Evolutionary conservation across 169 alveolate genomes (phyloP), one percentile per base, ranked within the genome.

Genomic region (Eimeria praecox): DNA sequence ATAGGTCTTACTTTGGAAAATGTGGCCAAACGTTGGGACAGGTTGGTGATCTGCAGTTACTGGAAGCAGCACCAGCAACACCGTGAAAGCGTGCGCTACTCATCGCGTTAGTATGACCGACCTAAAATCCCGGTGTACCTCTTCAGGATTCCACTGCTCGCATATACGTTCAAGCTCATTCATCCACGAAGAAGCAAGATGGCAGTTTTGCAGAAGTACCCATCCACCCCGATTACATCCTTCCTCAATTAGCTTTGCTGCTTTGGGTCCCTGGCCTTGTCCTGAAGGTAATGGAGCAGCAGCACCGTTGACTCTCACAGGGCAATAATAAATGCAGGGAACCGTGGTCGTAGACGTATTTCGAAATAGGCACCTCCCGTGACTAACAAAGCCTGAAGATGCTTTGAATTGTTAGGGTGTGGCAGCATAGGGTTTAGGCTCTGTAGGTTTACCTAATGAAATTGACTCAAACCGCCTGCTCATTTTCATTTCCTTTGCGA

Each of bases 211-310:
- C 88, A 99, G 97, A 35, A 99, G 97, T 46, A 98, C 99, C 99
- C 99, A 99, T 46, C 98, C 98, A 56, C 99, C 99, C 95, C 97
- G 97, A 77, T 97, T 96, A 42, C 97, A 62, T 33, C 96, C 98
- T 56, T 98, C 99, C 71, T 98, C 98, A 83, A 99, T 98, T 94
- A 98, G 95, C 94, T 96, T 98, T 94, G 97, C 98, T 35, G 99
- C 99, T 97, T 98, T 99, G 52, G 97, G 98, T 22, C 99, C 99
- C 96, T 99, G 99, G 3, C 99, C 99, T 95, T 98, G 98, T 20
- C 99, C 99, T 44, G 98, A 46, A 75, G 20, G 56, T 40, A 44
- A 42, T 3, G 54, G 66, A n/a, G 30, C 42, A 92, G 35, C n/a
- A 5, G 24, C 24, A 98, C 97, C 40, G 97, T 38, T 73, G 83